Percentiles rank a stretch among this genome's conserved stretches.
Evolutionary conservation across 345 rosid species (phyloP).

Genomic region (Rhodamnia rubescens): DNA sequence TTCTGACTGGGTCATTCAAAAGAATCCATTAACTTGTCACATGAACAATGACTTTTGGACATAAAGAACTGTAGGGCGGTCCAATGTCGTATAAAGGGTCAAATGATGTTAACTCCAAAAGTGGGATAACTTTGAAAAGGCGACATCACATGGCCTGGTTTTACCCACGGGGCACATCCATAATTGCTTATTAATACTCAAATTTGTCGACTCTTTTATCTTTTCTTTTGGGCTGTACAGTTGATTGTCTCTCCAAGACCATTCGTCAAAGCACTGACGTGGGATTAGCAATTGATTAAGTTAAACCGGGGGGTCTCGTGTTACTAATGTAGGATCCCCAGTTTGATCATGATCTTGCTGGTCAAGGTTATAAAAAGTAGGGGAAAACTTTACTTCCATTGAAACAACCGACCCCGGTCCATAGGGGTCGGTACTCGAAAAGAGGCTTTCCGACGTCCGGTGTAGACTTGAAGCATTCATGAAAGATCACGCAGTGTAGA

Average conservation of each 20-base stretch:
- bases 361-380: neutral
- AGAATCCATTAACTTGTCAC: neutral
- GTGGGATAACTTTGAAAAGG: neutral
- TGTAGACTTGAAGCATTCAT: neutral
- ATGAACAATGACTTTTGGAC: neutral
- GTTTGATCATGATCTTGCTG: neutral
- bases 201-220: neutral
- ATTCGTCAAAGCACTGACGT: neutral
- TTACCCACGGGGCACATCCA: neutral
- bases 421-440: neutral
- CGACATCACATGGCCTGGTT: neutral
- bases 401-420: neutral
- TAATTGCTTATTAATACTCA: neutral
- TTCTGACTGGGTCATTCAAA: neutral
- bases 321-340: neutral
- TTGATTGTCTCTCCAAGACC: neutral
- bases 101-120: neutral
- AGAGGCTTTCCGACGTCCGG: neutral
- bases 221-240: neutral
- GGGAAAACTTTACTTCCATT: neutral
- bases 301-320: neutral
- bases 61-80: neutral
- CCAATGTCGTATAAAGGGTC: neutral
- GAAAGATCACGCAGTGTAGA: neutral
- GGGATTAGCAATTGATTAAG: neutral